Evolutionary conservation across 192 early-diverging fungal species (phyloP), one percentile per base, ranked within the genome.

Genomic region (Coemansia sp.): DNA sequence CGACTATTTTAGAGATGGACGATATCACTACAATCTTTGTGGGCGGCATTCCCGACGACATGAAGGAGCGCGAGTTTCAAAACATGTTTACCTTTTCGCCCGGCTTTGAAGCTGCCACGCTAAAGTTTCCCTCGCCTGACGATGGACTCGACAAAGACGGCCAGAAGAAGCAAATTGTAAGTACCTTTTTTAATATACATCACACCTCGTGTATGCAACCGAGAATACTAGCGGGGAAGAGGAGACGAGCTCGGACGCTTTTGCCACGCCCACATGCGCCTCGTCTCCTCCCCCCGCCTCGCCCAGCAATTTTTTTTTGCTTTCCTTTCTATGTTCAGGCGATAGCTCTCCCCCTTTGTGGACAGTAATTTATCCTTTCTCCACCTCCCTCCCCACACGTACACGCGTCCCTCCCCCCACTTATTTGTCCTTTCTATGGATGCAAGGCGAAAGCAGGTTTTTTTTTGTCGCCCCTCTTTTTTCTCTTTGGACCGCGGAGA

Each of bases 1-100:
- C n/a, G n/a, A n/a, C n/a, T n/a, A n/a, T n/a, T n/a, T 37, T 67
- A 48, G 15, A 8, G 37, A 79, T 79, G 76, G 78, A 99, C 62
- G 97, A 99, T 55, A 95, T 99, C 63, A 93, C 95, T 21, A 99
- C 97, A 66, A 98, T 99, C 63, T 99, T 99, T 85, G 95, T 98
- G 12, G 95, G 98, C 40, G 97, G 97, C 4, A 98, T 99, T 64
- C 97, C 97, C 18, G 95, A 97, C 19, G 97, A 99, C 76, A 95
- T 98, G 92, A 87, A 87, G 70, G 97, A 99, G 76, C 83, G 97
- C 40, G 97, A 99, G 78, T 99, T 99, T 67, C 95, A 96, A 68
- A 97, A 96, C 81, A 98, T 98, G 95, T 99, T 99, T 82, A 94
- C 90, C 26, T 98, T 99, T 61, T 93, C 91, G 19, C 84, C 91